Evolutionary conservation across 495 filamentous ascomycete species (phyloP), one percentile per base, ranked within the genome.

Genomic region (Cladorrhinum samala): DNA sequence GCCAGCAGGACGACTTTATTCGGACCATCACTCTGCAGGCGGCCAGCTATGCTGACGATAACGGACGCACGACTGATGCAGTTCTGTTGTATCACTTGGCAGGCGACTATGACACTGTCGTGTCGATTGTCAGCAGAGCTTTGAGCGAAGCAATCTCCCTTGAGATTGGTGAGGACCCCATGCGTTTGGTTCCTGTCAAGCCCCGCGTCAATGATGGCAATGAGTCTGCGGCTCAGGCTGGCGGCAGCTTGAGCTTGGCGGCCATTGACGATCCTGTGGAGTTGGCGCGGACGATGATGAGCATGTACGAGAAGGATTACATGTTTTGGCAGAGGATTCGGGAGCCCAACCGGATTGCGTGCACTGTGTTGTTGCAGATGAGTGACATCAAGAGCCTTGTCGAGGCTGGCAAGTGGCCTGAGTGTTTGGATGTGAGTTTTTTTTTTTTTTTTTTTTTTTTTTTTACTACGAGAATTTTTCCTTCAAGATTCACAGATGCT

Each of bases 1-100:
- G 75, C 11, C 83, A 90, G 60, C 81, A 92, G 65, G 77, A 84
- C 30, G 86, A 94, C 51, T 94, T 96, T 67, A 75, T 97, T 56
- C 83, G 82, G 57, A 83, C 83, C 40, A 89, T 99, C 63, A 96
- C 90, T 2, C 74, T 88, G 37, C 88, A 95, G 67, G 93, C 93
- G 27, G 93, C 93, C 30, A 83, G 81, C 48, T 85, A 90, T 51
- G 93, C 93, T 4, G 91, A 97, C 56, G 94, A 97, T 61, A 94
- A 89, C 67, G 92, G 94, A 30, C 79, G 94, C 36, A 86, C 84
- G 1, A 89, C 89, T 6, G 93, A 99, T 68, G 91, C 94, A 1
- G 92, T 96, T 4, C 77, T 99, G 43, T 73, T 99, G 37, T 96
- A 93, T 63, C 91, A 97, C 67, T 79, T 99, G 33, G 91, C 92